phyloP scores from a whole-genome alignment of 1,284 basidiomycete species.

The Leccinum colubrinum region DNA sequence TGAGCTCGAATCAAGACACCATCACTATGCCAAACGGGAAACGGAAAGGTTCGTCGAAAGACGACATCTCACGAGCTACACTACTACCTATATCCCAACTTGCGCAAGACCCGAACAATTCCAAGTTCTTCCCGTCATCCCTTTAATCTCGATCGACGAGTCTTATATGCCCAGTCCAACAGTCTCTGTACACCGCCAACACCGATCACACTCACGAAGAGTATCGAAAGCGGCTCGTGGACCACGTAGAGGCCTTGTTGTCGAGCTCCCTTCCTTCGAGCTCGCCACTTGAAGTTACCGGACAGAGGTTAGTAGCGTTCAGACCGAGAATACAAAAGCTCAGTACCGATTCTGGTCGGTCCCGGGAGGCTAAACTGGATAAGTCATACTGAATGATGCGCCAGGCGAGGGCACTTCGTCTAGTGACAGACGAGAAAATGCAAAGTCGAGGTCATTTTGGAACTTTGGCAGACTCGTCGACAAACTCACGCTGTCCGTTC shows the following conservation, averaged over 20 bases:
- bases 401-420: no score
- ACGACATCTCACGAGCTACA: slow-evolving; percentile 59
- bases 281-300: slow-evolving; percentile 44
- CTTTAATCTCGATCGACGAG: slow-evolving; percentile 35
- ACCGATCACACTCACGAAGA: slow-evolving; percentile 39
- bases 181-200: slow-evolving; percentile 44
- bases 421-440: no score
- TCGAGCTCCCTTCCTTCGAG: slow-evolving; percentile 53
- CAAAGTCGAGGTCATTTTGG: no score
- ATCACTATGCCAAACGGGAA: slow-evolving; percentile 37
- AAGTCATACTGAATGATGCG: no score
- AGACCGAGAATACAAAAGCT: slow-evolving; percentile 59
- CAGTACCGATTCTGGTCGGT: slow-evolving; percentile 51
- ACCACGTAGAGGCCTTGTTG: slow-evolving; percentile 53
- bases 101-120: slow-evolving; percentile 51
- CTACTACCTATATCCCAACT: slow-evolving; percentile 63
- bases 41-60: slow-evolving; percentile 50
- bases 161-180: slow-evolving; percentile 52
- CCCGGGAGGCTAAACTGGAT: slow-evolving; percentile 39
- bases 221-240: slow-evolving; percentile 38
- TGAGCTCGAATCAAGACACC: slow-evolving; percentile 47
- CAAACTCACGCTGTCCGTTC: no score
- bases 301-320: slow-evolving; percentile 37
- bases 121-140: slow-evolving; percentile 57
- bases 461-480: no score